Conservation (phyloP, 148 eudicot genomes). For the Fagopyrum tataricum region DNA sequence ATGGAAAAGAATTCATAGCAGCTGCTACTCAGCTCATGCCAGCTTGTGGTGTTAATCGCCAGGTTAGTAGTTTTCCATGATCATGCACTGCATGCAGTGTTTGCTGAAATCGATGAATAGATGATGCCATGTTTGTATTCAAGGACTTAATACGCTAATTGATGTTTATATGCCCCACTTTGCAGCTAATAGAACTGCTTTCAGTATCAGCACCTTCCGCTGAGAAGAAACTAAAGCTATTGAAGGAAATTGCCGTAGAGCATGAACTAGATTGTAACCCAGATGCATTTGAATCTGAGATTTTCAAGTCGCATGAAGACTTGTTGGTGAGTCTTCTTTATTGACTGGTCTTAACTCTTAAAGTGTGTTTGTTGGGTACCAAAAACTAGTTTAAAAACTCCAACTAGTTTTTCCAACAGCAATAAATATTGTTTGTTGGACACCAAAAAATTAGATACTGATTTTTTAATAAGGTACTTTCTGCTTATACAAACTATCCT, state of each 20-base stretch:
- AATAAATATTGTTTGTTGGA: too few relatives aligned
- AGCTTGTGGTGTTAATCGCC: slow-evolving; percentile 94
- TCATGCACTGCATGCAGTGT: not conserved
- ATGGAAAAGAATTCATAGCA: slow-evolving; percentile 83
- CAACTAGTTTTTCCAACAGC: too few relatives aligned
- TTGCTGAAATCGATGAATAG: not conserved
- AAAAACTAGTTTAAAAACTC: too few relatives aligned
- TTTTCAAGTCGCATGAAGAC: slow-evolving; percentile 87
- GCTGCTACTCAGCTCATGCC: slow-evolving; percentile 95
- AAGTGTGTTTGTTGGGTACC: too few relatives aligned
- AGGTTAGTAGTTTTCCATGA: slow-evolving; percentile 35
- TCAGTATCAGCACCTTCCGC: slow-evolving; percentile 93
- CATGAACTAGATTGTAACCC: slow-evolving; percentile 95
- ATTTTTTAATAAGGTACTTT: too few relatives aligned
- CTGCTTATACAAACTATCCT: too few relatives aligned
- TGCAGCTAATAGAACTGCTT: slow-evolving; percentile 73
- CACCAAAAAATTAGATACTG: too few relatives aligned
- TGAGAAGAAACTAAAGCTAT: slow-evolving; percentile 78
- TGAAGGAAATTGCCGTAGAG: slow-evolving; percentile 95
- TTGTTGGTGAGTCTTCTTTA: slow-evolving; percentile 45
- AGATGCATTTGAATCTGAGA: slow-evolving; percentile 75
- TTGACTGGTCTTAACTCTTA: too few relatives aligned
- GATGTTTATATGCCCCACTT: slow-evolving; percentile 5
- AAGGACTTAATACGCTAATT: not conserved
- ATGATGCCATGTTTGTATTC: too few relatives aligned